phyloP scores from a whole-genome alignment of 495 filamentous ascomycete species.

The Sordaria brevicollis region DNA sequence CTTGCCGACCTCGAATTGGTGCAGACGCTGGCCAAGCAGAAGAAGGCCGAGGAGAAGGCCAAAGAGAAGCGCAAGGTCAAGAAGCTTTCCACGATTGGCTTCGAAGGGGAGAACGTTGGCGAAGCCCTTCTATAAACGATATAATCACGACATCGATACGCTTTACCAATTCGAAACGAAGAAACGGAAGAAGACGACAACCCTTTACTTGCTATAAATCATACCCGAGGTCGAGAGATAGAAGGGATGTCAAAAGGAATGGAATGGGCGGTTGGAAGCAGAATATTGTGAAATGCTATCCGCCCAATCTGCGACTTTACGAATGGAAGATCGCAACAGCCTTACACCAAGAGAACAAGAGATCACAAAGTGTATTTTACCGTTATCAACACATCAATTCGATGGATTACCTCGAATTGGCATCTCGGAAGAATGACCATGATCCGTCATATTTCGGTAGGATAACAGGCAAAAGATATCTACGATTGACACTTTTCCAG shows the following conservation, averaged over 20 bases:
- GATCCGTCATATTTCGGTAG: background rate
- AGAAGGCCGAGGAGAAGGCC: slow-evolving; percentile 53
- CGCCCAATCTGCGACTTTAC: slow-evolving; percentile 3
- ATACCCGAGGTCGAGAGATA: background rate
- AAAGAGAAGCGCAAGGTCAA: slow-evolving; percentile 58
- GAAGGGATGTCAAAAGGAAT: background rate
- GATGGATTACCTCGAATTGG: background rate
- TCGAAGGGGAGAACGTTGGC: slow-evolving; percentile 76
- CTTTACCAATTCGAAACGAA: background rate
- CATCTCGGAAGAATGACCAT: background rate
- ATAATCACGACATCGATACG: background rate
- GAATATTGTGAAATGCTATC: slow-evolving; percentile 72
- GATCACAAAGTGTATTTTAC: background rate
- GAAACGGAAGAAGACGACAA: background rate
- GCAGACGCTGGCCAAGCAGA: slow-evolving; percentile 58
- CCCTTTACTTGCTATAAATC: background rate
- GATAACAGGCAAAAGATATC: background rate
- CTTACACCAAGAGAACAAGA: background rate
- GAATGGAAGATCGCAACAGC: background rate
- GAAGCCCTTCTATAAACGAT: slow-evolving; percentile 56
- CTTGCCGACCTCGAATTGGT: slow-evolving; percentile 60
- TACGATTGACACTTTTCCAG: background rate
- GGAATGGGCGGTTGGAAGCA: slow-evolving; percentile 32
- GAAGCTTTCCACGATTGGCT: slow-evolving; percentile 65
- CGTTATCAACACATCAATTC: background rate